Evolutionary conservation across 2,329 filamentous ascomycete species (phyloP).

Genomic region (Penicillium glabrum): DNA sequence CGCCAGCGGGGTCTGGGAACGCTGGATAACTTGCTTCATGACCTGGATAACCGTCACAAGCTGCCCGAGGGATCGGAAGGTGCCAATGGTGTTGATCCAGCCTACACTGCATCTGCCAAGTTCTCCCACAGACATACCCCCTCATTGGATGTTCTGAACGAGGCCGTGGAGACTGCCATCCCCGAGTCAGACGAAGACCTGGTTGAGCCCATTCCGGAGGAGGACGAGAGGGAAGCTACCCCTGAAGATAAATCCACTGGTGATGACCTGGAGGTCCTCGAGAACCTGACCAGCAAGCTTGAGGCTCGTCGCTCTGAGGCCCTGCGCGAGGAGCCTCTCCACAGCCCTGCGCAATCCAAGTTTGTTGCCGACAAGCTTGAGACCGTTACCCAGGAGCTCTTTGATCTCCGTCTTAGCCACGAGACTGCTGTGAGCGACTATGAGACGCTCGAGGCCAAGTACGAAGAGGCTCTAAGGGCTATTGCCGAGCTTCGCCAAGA

Average conservation of each 20-base stretch:
- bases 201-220: conserved; percentile 32
- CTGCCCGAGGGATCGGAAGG: neutral
- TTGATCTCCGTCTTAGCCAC: conserved; percentile 87
- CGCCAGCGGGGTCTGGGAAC: conserved; percentile 93
- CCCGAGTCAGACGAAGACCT: conserved; percentile 46
- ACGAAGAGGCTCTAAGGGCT: conserved; percentile 81
- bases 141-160: conserved; percentile 43
- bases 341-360: conserved; percentile 75
- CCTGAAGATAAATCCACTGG: conserved; percentile 27
- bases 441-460: conserved; percentile 80
- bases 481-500: conserved; percentile 80
- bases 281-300: conserved; percentile 33
- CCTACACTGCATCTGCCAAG: conserved; percentile 17
- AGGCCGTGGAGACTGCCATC: conserved; percentile 47
- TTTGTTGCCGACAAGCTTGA: conserved; percentile 93
- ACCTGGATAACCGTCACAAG: conserved; percentile 73
- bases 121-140: conserved; percentile 33
- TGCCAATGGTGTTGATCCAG: conserved; percentile 6
- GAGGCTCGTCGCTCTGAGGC: conserved; percentile 22
- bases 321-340: conserved; percentile 50
- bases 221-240: conserved; percentile 19
- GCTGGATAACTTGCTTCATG: conserved; percentile 86
- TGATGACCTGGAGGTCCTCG: conserved; percentile 36
- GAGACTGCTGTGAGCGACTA: conserved; percentile 79
- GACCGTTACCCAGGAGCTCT: conserved; percentile 83